phyloP scores from a whole-genome alignment of 2,329 filamentous ascomycete genomes.

The Penicillium oxalicum region DNA sequence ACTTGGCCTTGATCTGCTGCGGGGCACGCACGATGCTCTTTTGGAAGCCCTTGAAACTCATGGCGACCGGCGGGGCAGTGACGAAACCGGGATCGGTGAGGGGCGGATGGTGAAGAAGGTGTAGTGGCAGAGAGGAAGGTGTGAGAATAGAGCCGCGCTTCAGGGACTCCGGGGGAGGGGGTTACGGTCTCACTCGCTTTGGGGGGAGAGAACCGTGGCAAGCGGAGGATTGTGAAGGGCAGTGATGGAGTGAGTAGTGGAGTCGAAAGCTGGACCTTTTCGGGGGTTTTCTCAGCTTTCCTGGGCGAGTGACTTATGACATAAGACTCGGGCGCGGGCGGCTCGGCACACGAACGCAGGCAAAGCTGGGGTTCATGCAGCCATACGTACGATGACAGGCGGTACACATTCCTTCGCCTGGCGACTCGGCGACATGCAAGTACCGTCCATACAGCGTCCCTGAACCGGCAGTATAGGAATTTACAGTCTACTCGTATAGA shows the following conservation, averaged over 20 bases:
- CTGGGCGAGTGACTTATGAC: slow-evolving; percentile 15
- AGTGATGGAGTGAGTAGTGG: background rate
- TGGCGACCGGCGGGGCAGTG: slow-evolving; percentile 37
- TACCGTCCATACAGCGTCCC: too few species aligned
- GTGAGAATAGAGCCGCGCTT: slow-evolving; percentile 6
- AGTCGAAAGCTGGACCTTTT: slow-evolving; percentile 7
- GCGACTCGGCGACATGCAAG: too few species aligned
- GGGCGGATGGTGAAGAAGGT: slow-evolving; percentile 1
- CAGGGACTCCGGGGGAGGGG: too few species aligned
- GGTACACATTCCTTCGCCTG: too few species aligned
- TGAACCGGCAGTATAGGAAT: background rate
- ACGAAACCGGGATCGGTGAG: background rate
- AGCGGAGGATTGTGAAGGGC: too few species aligned
- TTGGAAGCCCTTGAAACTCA: slow-evolving; percentile 96
- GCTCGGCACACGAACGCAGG: too few species aligned
- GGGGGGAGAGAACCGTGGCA: too few species aligned
- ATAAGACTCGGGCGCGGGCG: slow-evolving; percentile 13
- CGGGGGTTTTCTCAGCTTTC: slow-evolving; percentile 13
- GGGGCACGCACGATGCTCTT: slow-evolving; percentile 87
- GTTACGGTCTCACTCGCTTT: too few species aligned
- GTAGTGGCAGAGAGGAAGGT: background rate
- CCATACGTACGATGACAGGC: too few species aligned
- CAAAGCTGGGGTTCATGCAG: too few species aligned
- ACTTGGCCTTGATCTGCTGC: slow-evolving; percentile 82
- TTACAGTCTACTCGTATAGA: too few species aligned